Evolutionary conservation across 1,284 basidiomycete species (phyloP).

Genomic region (Malassezia vespertilionis): DNA sequence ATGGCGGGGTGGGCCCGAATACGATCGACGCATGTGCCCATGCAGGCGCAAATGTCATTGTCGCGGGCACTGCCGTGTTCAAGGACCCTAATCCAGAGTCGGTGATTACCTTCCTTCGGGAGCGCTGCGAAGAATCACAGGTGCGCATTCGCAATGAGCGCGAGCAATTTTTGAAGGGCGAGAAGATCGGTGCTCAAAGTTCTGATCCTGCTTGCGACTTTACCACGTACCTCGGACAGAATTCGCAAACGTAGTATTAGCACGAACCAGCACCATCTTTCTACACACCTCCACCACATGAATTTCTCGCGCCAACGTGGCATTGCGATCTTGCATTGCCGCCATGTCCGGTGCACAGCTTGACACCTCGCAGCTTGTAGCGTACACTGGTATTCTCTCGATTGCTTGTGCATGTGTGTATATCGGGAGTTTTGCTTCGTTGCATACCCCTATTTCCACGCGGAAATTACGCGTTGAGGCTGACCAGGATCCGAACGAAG

Average conservation of each 20-base stretch:
- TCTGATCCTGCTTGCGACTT: no score
- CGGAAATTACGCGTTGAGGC: conserved; percentile 23
- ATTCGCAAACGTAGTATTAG: no score
- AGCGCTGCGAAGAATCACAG: conserved; percentile 39
- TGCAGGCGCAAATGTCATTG: conserved; percentile 81
- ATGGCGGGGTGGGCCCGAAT: conserved; percentile 86
- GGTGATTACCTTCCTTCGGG: conserved; percentile 37
- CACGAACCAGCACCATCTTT: no score
- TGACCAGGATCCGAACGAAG: conserved; percentile 14
- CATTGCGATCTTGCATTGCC: no score
- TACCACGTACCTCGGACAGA: no score
- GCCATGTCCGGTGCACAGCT: no score
- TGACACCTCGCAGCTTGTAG: conserved; percentile 23
- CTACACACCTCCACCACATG: conserved; percentile 8
- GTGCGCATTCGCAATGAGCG: conserved; percentile 38
- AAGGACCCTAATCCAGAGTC: conserved; percentile 63
- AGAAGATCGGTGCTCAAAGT: conserved; percentile 25
- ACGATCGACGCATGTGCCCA: conserved; percentile 80
- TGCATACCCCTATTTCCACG: conserved; percentile 36
- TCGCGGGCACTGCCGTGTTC: conserved; percentile 94
- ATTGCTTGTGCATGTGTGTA: conserved; percentile 19
- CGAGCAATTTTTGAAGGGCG: conserved; percentile 30
- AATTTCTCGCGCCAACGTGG: no score
- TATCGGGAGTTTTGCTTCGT: conserved; percentile 32
- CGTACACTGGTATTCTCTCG: conserved; percentile 18